These are phyloP conservation scores for Pachysolen tannophilus DNA, from an alignment of 805 yeast species.

Conservation along the genomic window DNA sequence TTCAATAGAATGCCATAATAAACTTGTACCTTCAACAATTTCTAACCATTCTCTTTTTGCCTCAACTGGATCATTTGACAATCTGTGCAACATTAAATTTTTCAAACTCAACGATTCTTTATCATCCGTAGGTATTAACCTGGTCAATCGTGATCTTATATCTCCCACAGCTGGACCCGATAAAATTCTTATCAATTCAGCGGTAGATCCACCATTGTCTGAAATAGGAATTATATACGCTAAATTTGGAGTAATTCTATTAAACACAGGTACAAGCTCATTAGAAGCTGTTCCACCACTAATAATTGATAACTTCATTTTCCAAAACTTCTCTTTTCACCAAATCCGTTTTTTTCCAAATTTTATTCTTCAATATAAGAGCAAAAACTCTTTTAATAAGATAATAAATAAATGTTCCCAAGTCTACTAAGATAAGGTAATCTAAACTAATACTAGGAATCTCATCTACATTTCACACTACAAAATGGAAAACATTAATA, in stretches of 20 bases:
- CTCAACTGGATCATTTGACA: conserved; percentile 33
- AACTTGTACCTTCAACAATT: conserved; percentile 74
- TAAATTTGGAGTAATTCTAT: conserved; percentile 33
- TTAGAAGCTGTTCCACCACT: conserved; percentile 90
- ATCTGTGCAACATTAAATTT: conserved; percentile 37
- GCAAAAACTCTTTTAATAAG: no score
- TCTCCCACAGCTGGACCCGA: conserved; percentile 98
- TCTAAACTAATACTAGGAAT: no score
- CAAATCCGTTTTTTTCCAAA: background rate
- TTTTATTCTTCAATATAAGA: background rate
- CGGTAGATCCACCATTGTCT: conserved; percentile 94
- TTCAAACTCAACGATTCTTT: conserved; percentile 18
- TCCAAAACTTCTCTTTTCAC: no score
- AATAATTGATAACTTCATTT: conserved; percentile 29
- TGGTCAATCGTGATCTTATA: conserved; percentile 69
- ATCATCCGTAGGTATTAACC: conserved; percentile 54
- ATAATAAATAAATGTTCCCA: no score
- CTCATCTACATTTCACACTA: no score
- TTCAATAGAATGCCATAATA: conserved; percentile 54
- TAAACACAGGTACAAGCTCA: conserved; percentile 55
- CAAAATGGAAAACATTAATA: no score
- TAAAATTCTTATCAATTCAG: conserved; percentile 75
- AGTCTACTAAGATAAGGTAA: no score
- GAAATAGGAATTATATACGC: conserved; percentile 74
- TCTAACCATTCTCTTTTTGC: conserved; percentile 72